Conservation (phyloP, 2,329 filamentous ascomycete species). For the Amauroascus verrucosus region DNA sequence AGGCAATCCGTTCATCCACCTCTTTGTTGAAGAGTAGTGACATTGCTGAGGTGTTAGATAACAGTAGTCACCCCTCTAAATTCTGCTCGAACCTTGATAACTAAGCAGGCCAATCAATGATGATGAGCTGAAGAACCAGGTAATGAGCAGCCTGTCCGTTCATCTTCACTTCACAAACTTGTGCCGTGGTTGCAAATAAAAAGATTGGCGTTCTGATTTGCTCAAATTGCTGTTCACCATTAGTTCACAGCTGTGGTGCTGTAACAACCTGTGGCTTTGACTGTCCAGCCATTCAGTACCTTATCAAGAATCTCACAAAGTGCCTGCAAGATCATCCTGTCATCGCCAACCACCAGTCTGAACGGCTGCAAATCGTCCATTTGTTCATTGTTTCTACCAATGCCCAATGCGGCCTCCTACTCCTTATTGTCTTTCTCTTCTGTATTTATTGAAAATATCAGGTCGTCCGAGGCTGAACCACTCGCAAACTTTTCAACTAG, state of each 20-base stretch:
- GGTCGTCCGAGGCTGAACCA: not conserved
- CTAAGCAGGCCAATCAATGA: too few relatives aligned
- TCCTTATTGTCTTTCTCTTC: conserved; percentile 10
- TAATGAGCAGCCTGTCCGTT: too few relatives aligned
- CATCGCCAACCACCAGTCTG: not conserved
- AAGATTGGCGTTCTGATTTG: not conserved
- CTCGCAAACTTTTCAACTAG: conserved; percentile 1
- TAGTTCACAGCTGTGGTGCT: not conserved
- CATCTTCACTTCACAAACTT: not conserved
- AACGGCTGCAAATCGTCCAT: not conserved
- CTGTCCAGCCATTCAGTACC: not conserved
- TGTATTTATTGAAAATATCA: conserved; percentile 8
- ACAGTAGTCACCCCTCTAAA: not conserved
- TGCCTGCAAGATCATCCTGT: conserved; percentile 2
- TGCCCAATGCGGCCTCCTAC: conserved; percentile 14
- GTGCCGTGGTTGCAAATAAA: too few relatives aligned
- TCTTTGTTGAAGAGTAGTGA: not conserved
- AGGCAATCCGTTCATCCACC: too few relatives aligned
- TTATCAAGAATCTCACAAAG: not conserved
- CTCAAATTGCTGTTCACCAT: not conserved
- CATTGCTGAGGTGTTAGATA: not conserved
- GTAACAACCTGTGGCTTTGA: not conserved
- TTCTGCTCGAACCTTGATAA: too few relatives aligned
- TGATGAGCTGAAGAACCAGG: not conserved
- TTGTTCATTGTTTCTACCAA: not conserved